A percentile compares a stretch with the other conserved stretches of the same genome.
These are phyloP conservation scores for Sarcodon aspratus DNA, from an alignment of 768 basidiomycete species.

Conservation along the genomic window DNA sequence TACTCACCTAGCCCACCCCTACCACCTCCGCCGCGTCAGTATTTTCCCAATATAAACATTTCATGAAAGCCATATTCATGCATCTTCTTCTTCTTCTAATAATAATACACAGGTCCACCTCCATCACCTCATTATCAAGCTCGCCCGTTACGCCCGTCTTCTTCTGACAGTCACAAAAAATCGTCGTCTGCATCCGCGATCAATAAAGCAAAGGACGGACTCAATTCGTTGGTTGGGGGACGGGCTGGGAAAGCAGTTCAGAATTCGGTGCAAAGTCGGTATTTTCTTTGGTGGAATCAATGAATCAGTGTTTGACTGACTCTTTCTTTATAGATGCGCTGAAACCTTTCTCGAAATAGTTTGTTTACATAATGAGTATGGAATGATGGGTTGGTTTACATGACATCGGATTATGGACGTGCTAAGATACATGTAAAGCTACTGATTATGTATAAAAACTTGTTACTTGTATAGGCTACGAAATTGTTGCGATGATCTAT, in stretches of 20 bases:
- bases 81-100: background rate
- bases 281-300: background rate
- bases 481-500: too few relatives aligned
- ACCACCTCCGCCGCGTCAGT: constrained; percentile 27
- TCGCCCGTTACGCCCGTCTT: constrained; percentile 5
- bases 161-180: constrained; percentile 11
- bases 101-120: background rate
- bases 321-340: background rate
- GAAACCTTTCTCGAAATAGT: background rate
- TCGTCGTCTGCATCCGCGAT: constrained; percentile 17
- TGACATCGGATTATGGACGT: background rate
- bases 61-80: background rate
- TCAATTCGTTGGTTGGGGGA: constrained; percentile 46
- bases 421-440: too few relatives aligned
- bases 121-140: background rate
- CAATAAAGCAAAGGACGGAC: constrained; percentile 33
- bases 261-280: background rate
- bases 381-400: background rate
- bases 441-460: too few relatives aligned
- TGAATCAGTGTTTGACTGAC: background rate
- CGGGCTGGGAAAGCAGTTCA: constrained; percentile 17
- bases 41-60: constrained; percentile 1
- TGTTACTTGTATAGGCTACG: too few relatives aligned
- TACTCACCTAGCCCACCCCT: constrained; percentile 15
- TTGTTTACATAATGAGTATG: too few relatives aligned